Base-by-base conservation (phyloP, 2,329 filamentous ascomycete genomes). In the Hymenoscyphus occultus region DNA sequence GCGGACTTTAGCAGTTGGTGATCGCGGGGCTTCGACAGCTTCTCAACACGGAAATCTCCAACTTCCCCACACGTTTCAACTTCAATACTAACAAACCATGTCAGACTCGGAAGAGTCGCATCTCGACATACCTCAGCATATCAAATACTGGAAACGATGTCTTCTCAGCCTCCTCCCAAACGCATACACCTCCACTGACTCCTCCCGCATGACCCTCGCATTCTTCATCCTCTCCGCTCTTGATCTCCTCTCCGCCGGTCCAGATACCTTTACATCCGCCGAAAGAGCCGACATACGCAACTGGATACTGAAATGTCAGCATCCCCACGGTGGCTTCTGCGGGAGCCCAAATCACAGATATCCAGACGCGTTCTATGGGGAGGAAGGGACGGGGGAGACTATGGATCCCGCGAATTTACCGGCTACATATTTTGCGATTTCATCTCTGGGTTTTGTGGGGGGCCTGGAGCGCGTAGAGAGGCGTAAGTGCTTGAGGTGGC, bases 121-220 rank as follows among this genome's bases (percentile, higher is more conserved):
- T n/a, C 78, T 90, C 67, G 80, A 90, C 74, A 86, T 82, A 65
- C 81, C 85, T 59, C 84, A 83, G 64, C 95, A 99, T 77, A 82
- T 95, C 75, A 92, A 90, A 75, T 99, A 97, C 84, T 99, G 93
- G 89, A 86, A 93, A 70, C 89, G 93, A 75, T 97, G 94, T 76
- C 84, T 95, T 69, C 90, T 90, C 76, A 90, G 89, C 31, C 84
- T 90, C 67, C 87, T 99, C 6, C 95, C 95, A 0, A 84, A 88
- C 57, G 83, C 86, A 68, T 99, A 98, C 80, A 96, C 91, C 16
- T 84, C 88, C 76, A 95, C 90, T 76, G 95, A 99, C 80, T 92
- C 92, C 71, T 94, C 90, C 73, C 93, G 95, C 73, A 90, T 98
- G 81, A 90, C 90, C 5, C 86, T 98, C 63, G 93, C 88, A 70